Evolutionary conservation across 345 rosid genomes (phyloP), one percentile per base, ranked within the genome.

Genomic region (Trapa bicornis): DNA sequence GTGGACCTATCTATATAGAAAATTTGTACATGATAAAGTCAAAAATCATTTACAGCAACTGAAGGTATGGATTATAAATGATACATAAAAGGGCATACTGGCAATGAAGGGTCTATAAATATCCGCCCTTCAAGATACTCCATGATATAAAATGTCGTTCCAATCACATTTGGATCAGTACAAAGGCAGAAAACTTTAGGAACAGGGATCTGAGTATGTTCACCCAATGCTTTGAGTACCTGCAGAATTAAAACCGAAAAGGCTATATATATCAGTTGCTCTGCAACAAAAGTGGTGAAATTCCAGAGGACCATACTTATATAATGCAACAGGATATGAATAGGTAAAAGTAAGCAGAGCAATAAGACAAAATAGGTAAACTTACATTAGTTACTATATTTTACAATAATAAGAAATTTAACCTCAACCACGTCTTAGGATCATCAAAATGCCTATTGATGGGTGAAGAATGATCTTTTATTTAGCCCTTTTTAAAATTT

Each of bases 111-210:
- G 71, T 94, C 96, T 8, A 89, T 45, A 70, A 86, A 94, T 57
- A 94, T 86, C 33, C 97, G 84, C 2, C 97, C 99, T 81, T 94
- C 95, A 83, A 94, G 78, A 67, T 76, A 87, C 80, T 94, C 99
- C 99, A 94, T 94, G 70, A 94, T 87, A 81, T 94, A 94, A 79
- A 94, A 94, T 15, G 84, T 79, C 66, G 99, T 89, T 64, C 96
- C 99, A 67, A 94, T 85, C 5, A 94, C 83, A 65, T 69, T 67
- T 0, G 85, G 76, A 76, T 91, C 95, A 35, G 72, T 75, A 74
- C 99, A 94, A 64, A 88, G 79, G 76, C 92, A 91, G 71, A 81
- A 87, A 38, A 79, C 95, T 81, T 80, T 91, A 15, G 97, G 97
- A 69, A 91, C 97, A 6, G 95, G 96, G 67, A 91, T 96, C n/a